phyloP scores from a whole-genome alignment of 1,284 basidiomycete species.

The Mrakiaceae sp. region DNA sequence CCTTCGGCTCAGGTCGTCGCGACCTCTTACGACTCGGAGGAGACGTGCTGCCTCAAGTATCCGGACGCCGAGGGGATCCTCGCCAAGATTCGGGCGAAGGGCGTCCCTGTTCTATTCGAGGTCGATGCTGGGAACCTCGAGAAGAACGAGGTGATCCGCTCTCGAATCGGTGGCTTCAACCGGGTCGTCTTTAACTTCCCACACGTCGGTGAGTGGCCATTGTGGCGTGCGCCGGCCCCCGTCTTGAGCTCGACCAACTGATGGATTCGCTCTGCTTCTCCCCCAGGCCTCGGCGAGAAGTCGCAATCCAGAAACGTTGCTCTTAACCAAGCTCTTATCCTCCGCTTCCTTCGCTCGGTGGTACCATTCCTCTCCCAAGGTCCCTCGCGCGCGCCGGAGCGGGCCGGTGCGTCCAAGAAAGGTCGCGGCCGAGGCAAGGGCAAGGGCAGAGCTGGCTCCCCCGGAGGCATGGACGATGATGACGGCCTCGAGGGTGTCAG shows the following conservation, averaged over 20 bases:
- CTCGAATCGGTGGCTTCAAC: constrained; percentile 48
- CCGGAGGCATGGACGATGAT: constrained; percentile 19
- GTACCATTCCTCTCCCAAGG: constrained; percentile 53
- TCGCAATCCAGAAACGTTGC: constrained; percentile 91
- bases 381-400: constrained; percentile 21
- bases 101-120: constrained; percentile 64
- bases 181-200: constrained; percentile 91
- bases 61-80: constrained; percentile 62
- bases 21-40: constrained; percentile 75
- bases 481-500: constrained; percentile 24
- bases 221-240: neutral
- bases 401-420: constrained; percentile 1
- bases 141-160: constrained; percentile 39
- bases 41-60: constrained; percentile 71
- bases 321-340: constrained; percentile 77
- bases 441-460: constrained; percentile 10
- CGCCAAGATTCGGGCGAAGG: constrained; percentile 43
- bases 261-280: neutral
- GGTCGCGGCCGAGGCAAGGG: constrained; percentile 10
- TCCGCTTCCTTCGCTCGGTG: constrained; percentile 71
- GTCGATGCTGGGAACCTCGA: constrained; percentile 75
- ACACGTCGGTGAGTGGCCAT: constrained; percentile 64
- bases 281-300: constrained; percentile 73
- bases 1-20: constrained; percentile 63
- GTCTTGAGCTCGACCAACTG: neutral